Percentiles rank a stretch among this genome's conserved stretches.
Evolutionary conservation across 257 asterid genomes (phyloP).

Genomic region (Penstemon davidsonii): DNA sequence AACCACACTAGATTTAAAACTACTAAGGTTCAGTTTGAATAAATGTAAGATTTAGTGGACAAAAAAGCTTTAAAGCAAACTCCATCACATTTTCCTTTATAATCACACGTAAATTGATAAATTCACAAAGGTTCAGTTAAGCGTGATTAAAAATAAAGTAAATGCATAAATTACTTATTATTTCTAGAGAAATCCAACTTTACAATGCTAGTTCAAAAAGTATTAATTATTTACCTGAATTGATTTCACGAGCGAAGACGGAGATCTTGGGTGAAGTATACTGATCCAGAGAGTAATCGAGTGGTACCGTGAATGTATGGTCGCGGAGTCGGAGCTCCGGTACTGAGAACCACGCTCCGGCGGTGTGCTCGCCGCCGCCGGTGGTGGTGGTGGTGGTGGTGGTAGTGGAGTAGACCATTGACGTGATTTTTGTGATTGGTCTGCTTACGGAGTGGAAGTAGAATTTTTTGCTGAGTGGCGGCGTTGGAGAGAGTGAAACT

Average conservation of each 20-base stretch:
- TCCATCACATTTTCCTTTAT: too few species aligned
- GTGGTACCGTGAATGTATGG: slow-evolving; percentile 83
- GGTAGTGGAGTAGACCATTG: slow-evolving; percentile 35
- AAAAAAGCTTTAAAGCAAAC: too few species aligned
- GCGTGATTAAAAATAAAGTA: too few species aligned
- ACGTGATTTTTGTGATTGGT: slow-evolving; percentile 32
- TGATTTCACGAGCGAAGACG: slow-evolving; percentile 84
- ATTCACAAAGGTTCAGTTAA: too few species aligned
- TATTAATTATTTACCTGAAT: slow-evolving; percentile 49
- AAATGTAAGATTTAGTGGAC: too few species aligned
- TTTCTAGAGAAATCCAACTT: too few species aligned
- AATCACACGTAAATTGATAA: too few species aligned
- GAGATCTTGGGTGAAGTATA: slow-evolving; percentile 52
- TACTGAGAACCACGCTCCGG: slow-evolving; percentile 71
- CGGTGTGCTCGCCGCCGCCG: slow-evolving; percentile 40
- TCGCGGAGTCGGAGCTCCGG: slow-evolving; percentile 91
- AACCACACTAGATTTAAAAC: too few species aligned
- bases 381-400: slow-evolving; percentile 19
- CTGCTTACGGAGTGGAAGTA: slow-evolving; percentile 33
- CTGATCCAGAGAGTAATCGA: slow-evolving; percentile 51
- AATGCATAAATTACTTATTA: too few species aligned
- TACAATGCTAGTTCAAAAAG: too few species aligned
- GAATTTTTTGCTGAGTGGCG: slow-evolving; percentile 17
- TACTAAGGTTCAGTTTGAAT: too few species aligned
- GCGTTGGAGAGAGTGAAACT: slow-evolving; percentile 22